Percentiles rank a stretch among this genome's conserved stretches.
These are phyloP conservation scores for Hericium coralloides DNA, from an alignment of 768 basidiomycete species.

Conservation along the genomic window DNA sequence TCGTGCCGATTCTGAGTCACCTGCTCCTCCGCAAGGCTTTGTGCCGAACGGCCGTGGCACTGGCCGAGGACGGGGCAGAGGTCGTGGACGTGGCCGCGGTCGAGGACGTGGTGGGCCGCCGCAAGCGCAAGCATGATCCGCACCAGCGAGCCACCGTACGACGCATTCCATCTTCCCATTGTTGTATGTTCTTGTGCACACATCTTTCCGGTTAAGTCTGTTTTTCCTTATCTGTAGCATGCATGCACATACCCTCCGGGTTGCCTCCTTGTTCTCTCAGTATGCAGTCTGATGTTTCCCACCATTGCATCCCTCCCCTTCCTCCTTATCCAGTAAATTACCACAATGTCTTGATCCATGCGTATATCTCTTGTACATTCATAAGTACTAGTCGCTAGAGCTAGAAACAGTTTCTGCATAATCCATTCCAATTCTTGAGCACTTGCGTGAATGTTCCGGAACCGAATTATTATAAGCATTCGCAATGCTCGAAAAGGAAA, in stretches of 20 bases:
- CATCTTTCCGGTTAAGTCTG: neutral
- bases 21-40: too few species aligned
- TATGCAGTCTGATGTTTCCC: too few species aligned
- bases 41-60: constrained; percentile 18
- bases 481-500: too few species aligned
- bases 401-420: neutral
- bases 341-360: neutral
- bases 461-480: too few species aligned
- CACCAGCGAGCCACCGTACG: neutral
- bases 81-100: constrained; percentile 30
- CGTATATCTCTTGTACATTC: neutral
- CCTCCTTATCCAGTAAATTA: neutral
- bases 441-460: too few species aligned
- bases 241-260: neutral
- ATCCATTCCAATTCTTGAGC: too few species aligned
- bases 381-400: neutral
- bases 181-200: neutral
- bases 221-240: neutral
- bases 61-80: constrained; percentile 10
- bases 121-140: neutral
- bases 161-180: neutral
- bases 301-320: neutral
- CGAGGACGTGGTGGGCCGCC: constrained; percentile 23
- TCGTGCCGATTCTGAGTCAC: too few species aligned
- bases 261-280: neutral